Conservation (phyloP, 305 asterid species). For the Solanum hybrid region DNA sequence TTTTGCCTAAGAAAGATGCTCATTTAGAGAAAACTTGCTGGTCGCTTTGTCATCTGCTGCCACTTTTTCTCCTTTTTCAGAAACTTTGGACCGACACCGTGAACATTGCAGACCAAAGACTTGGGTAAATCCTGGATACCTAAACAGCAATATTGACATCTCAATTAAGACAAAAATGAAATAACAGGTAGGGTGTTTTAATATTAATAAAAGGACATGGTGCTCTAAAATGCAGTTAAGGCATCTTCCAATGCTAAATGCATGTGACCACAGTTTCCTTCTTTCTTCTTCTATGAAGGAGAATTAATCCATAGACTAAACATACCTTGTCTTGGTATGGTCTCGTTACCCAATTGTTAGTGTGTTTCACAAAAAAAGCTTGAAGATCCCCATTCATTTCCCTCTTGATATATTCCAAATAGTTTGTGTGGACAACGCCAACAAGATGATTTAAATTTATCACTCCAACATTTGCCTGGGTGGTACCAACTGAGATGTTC, state of each 20-base stretch:
- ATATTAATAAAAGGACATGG: neutral
- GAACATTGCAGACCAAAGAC: conserved; percentile 79
- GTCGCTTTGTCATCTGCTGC: conserved; percentile 71
- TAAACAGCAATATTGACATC: conserved; percentile 16
- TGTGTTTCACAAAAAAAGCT: conserved; percentile 81
- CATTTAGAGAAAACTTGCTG: conserved; percentile 69
- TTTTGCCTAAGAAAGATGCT: conserved; percentile 89
- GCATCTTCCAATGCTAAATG: neutral
- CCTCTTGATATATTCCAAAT: conserved; percentile 95
- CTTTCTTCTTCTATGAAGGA: neutral
- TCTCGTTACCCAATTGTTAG: conserved; percentile 79
- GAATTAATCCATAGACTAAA: neutral
- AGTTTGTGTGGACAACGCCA: conserved; percentile 84
- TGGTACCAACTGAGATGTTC: conserved; percentile 97
- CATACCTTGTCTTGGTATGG: conserved; percentile 80
- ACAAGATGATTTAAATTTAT: conserved; percentile 91
- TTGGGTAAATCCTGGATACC: conserved; percentile 91
- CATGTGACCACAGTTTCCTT: neutral
- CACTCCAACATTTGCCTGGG: conserved; percentile 95
- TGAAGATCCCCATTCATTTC: conserved; percentile 91
- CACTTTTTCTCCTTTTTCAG: conserved; percentile 67
- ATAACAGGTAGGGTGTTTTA: neutral
- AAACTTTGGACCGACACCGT: conserved; percentile 85
- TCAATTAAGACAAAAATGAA: neutral
- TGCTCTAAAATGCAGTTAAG: neutral